Conservation (phyloP, 164 flowering plant species). For the Brasenia schreberi region DNA sequence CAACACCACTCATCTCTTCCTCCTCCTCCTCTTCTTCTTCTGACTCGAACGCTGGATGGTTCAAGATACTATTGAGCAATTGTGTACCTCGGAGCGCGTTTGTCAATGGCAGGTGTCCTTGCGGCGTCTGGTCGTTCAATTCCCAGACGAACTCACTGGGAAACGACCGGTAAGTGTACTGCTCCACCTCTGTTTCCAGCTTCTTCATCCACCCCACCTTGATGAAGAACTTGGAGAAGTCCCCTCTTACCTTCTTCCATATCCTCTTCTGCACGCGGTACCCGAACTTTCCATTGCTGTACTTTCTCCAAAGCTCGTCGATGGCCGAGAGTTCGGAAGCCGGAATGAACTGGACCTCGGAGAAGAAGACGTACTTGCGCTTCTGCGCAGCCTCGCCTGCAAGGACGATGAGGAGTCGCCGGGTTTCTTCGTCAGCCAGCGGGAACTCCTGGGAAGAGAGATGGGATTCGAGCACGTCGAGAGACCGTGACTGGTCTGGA, state of each 20-base stretch:
- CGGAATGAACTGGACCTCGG: constrained; percentile 77
- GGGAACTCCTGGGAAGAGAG: constrained; percentile 45
- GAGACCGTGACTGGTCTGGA: background rate
- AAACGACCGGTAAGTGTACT: constrained; percentile 72
- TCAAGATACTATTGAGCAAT: constrained; percentile 41
- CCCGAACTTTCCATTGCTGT: constrained; percentile 60
- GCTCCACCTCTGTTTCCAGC: constrained; percentile 83
- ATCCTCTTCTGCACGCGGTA: constrained; percentile 78
- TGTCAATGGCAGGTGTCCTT: constrained; percentile 82
- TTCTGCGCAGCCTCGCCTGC: constrained; percentile 70
- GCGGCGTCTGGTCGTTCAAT: constrained; percentile 52
- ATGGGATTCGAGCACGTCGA: constrained; percentile 45
- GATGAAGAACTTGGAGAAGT: constrained; percentile 64
- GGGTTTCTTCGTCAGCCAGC: constrained; percentile 85
- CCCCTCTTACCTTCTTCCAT: constrained; percentile 43
- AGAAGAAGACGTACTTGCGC: constrained; percentile 92
- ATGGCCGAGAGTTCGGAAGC: constrained; percentile 44
- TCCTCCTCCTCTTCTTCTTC: constrained; percentile 20
- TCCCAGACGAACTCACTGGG: constrained; percentile 90
- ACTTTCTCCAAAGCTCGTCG: constrained; percentile 55
- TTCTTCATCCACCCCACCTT: constrained; percentile 95
- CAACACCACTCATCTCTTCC: constrained; percentile 8
- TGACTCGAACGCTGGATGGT: constrained; percentile 63
- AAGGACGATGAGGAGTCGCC: constrained; percentile 69
- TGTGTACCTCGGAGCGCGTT: constrained; percentile 92